These are phyloP conservation scores for Urostyla sp. DNA, from an alignment of 73 alveolate species.

Conservation along the genomic window DNA sequence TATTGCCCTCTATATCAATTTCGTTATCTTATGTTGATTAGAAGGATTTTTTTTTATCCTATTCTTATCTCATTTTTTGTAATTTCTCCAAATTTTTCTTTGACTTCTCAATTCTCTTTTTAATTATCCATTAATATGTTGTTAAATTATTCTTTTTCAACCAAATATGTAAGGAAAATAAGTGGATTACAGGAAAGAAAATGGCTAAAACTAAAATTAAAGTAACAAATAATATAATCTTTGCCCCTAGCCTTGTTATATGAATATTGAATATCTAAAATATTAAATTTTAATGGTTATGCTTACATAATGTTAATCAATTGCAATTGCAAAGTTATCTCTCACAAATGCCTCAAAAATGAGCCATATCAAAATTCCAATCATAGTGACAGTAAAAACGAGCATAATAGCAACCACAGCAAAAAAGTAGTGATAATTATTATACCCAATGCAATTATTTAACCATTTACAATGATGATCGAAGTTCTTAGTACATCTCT, in stretches of 20 bases:
- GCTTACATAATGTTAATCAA: not conserved
- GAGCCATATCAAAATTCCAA: not conserved
- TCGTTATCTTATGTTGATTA: no score
- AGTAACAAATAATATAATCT: not conserved
- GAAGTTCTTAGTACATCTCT: conserved; percentile 80
- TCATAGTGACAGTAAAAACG: not conserved
- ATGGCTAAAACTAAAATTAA: not conserved
- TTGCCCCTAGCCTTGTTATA: not conserved
- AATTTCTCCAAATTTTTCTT: no score
- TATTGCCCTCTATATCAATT: no score
- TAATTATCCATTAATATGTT: no score
- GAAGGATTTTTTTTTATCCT: no score
- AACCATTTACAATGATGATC: conserved; percentile 93
- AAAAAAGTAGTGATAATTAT: conserved; percentile 68
- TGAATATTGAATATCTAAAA: not conserved
- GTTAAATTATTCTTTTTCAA: not conserved
- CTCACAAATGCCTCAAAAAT: not conserved
- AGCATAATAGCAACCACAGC: conserved; percentile 12
- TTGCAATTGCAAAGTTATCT: not conserved
- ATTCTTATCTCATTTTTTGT: no score
- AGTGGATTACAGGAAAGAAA: not conserved
- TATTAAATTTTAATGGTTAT: not conserved
- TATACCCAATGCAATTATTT: conserved; percentile 87
- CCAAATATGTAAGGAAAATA: conserved; percentile 10
- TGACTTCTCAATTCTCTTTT: no score